Percentiles rank a stretch among this genome's conserved stretches.
phyloP scores from a whole-genome alignment of 2,329 filamentous ascomycete species.

The Cephalotrichum gorgonifer region DNA sequence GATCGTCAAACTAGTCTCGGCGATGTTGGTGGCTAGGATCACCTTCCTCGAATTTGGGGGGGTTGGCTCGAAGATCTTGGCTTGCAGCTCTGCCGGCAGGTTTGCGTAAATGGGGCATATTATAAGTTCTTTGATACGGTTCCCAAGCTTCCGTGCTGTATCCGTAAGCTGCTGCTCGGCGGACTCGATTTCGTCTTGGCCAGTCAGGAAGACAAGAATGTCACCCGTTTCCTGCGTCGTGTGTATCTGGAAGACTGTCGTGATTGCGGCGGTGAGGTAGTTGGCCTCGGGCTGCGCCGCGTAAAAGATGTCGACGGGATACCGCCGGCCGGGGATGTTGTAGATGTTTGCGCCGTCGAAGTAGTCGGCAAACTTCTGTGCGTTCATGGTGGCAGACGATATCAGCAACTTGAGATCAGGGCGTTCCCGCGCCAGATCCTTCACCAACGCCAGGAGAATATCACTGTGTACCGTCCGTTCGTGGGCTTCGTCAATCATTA shows the following conservation, averaged over 20 bases:
- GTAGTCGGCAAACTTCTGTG: constrained; percentile 81
- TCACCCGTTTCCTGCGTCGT: constrained; percentile 76
- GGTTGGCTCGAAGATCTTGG: constrained; percentile 90
- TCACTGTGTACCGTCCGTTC: constrained; percentile 88
- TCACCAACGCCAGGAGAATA: constrained; percentile 77
- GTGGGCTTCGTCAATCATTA: constrained; percentile 98
- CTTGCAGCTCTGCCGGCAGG: constrained; percentile 78
- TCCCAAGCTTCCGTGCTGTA: constrained; percentile 77
- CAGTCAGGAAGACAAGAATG: constrained; percentile 88
- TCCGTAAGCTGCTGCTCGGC: constrained; percentile 77
- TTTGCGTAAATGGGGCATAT: constrained; percentile 94
- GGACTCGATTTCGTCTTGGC: constrained; percentile 91
- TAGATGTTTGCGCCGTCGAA: constrained; percentile 92
- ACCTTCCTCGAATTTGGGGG: constrained; percentile 80
- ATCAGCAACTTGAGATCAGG: constrained; percentile 86
- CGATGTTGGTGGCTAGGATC: constrained; percentile 91
- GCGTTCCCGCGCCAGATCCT: constrained; percentile 74
- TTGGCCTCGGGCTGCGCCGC: constrained; percentile 87
- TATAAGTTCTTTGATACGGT: constrained; percentile 74
- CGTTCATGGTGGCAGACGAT: constrained; percentile 89
- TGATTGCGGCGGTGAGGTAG: constrained; percentile 83
- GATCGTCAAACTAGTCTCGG: constrained; percentile 90
- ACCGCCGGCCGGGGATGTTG: constrained; percentile 82
- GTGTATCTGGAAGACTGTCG: constrained; percentile 92
- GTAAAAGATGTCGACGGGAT: constrained; percentile 86